These are phyloP conservation scores for Candida montana DNA, from an alignment of 805 yeast genomes.

Conservation along the genomic window DNA sequence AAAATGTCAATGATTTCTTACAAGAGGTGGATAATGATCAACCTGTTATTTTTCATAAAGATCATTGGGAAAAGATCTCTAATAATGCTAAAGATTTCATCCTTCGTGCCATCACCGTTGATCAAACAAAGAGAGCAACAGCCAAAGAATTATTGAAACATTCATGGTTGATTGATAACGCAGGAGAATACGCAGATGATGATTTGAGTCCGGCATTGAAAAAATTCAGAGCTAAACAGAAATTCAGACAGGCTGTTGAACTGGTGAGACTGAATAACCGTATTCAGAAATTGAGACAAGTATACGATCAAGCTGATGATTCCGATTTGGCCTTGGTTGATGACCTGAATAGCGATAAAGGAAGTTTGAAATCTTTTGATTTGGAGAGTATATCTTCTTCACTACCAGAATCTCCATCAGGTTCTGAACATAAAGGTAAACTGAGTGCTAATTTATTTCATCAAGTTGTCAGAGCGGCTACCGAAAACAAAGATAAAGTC, in stretches of 20 bases:
- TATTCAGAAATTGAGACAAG: slow-evolving; percentile 60
- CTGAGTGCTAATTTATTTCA: slow-evolving; percentile 55
- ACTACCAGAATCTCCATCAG: slow-evolving; percentile 7
- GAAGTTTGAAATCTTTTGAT: slow-evolving; percentile 3
- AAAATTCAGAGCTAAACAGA: slow-evolving; percentile 77
- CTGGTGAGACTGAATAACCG: slow-evolving; percentile 77
- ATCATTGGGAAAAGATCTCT: slow-evolving; percentile 81
- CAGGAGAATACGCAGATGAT: slow-evolving; percentile 37
- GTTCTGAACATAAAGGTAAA: slow-evolving; percentile 12
- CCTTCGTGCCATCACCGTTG: slow-evolving; percentile 57
- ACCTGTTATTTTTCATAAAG: slow-evolving; percentile 79
- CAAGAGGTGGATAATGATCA: slow-evolving; percentile 68
- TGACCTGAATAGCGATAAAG: slow-evolving; percentile 10
- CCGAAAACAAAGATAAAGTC: slow-evolving; percentile 37
- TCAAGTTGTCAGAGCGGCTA: slow-evolving; percentile 66
- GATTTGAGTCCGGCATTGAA: slow-evolving; percentile 80
- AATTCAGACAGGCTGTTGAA: slow-evolving; percentile 82
- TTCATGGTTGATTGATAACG: slow-evolving; percentile 64
- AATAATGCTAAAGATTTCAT: slow-evolving; percentile 79
- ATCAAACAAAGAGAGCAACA: slow-evolving; percentile 66
- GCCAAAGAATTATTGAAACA: slow-evolving; percentile 59
- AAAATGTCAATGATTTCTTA: slow-evolving; percentile 73
- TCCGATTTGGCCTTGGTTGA: slow-evolving; percentile 26
- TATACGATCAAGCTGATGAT: slow-evolving; percentile 37
- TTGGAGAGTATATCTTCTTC: slow-evolving; percentile 5